Percentiles rank a stretch among this genome's conserved stretches.
Conservation (phyloP, 257 asterid genomes). For the Solanum peruvianum region DNA sequence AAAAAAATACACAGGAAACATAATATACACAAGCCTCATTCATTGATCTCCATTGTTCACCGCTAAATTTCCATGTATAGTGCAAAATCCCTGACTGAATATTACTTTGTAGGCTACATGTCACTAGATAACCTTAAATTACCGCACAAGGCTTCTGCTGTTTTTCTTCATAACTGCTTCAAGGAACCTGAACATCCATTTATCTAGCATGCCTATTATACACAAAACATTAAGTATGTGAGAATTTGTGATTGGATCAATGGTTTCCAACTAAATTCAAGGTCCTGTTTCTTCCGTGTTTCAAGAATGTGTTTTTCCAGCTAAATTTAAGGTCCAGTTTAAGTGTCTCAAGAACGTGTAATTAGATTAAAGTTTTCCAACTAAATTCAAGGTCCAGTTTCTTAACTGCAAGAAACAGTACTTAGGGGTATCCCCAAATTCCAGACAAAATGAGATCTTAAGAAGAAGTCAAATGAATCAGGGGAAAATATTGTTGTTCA, state of each 20-base stretch:
- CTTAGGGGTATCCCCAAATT: not conserved
- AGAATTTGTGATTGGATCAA: not conserved
- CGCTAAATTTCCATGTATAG: not conserved
- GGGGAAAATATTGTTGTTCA: not conserved
- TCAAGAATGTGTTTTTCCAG: not conserved
- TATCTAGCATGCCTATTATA: constrained; percentile 80
- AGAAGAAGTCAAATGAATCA: not conserved
- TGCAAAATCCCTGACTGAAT: not conserved
- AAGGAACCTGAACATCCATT: constrained; percentile 77
- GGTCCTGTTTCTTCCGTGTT: not conserved
- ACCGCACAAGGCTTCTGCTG: constrained; percentile 38
- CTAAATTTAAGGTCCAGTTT: not conserved
- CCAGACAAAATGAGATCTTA: not conserved
- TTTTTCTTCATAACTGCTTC: constrained; percentile 60
- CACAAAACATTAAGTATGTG: not conserved
- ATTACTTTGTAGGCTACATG: not conserved
- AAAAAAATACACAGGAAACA: not conserved
- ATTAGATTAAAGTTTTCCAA: not conserved
- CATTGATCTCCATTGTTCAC: not conserved
- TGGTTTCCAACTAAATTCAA: not conserved
- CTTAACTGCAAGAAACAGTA: not conserved
- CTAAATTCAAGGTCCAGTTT: not conserved
- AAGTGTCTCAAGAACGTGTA: not conserved
- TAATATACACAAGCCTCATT: not conserved
- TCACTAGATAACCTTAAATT: constrained; percentile 10